These are phyloP conservation scores for Annulohypoxylon maeteangense DNA, from an alignment of 495 filamentous ascomycete species.

Conservation along the genomic window DNA sequence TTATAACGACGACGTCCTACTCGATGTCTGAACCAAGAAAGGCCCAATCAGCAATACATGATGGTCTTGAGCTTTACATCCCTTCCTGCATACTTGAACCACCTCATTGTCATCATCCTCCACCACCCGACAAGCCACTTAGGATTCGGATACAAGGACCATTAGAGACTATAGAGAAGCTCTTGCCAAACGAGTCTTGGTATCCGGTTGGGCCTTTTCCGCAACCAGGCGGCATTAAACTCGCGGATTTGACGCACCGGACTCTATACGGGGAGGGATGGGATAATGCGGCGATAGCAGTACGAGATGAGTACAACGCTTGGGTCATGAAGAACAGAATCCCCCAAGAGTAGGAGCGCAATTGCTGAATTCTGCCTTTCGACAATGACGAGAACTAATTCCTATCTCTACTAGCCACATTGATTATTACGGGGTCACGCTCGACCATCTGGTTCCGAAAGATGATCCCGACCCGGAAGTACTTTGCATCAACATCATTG, in stretches of 20 bases:
- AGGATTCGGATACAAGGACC: constrained; percentile 50
- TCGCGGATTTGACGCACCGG: constrained; percentile 45
- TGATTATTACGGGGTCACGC: constrained; percentile 55
- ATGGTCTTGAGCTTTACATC: constrained; percentile 26
- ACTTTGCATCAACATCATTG: constrained; percentile 41
- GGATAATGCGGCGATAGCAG: constrained; percentile 40
- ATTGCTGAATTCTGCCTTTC: too few species aligned
- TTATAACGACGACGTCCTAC: too few species aligned
- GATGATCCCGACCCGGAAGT: constrained; percentile 50
- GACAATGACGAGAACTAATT: too few species aligned
- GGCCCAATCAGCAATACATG: too few species aligned
- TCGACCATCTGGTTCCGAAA: constrained; percentile 51
- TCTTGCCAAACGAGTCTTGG: constrained; percentile 45
- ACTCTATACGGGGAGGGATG: constrained; percentile 43
- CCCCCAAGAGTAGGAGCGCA: too few species aligned
- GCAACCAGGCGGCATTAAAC: constrained; percentile 42
- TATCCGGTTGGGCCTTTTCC: constrained; percentile 39
- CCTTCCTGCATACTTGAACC: constrained; percentile 30
- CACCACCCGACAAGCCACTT: constrained; percentile 41
- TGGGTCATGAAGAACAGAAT: constrained; percentile 18
- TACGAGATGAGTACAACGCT: constrained; percentile 34
- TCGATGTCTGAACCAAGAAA: too few species aligned
- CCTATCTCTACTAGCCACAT: constrained; percentile 49
- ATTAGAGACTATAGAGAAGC: constrained; percentile 41
- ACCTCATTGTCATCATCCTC: constrained; percentile 39